A percentile compares a stretch with the other conserved stretches of the same genome.
phyloP scores from a whole-genome alignment of 495 filamentous ascomycete genomes.

The Penicillium lagena region DNA sequence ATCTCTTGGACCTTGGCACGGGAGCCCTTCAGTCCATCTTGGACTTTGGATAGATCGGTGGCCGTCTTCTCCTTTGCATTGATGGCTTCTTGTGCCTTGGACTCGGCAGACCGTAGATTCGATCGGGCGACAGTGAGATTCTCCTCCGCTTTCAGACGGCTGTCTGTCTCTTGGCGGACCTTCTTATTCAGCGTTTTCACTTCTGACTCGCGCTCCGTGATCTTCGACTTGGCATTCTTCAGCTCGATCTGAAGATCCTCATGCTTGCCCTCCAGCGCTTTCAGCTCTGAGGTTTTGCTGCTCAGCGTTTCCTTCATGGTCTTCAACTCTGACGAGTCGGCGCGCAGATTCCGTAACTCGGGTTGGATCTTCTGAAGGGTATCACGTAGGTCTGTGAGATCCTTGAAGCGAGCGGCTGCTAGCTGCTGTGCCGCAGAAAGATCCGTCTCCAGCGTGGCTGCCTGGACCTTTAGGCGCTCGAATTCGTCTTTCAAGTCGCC shows the following conservation, averaged over 20 bases:
- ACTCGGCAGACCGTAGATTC: constrained; percentile 67
- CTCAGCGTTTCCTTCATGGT: constrained; percentile 63
- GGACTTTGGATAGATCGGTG: constrained; percentile 60
- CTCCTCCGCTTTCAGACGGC: constrained; percentile 70
- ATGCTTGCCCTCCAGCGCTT: constrained; percentile 68
- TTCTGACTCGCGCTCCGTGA: constrained; percentile 68
- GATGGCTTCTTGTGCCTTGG: constrained; percentile 67
- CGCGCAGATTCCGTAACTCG: constrained; percentile 68
- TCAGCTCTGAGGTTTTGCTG: constrained; percentile 61
- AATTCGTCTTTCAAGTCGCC: constrained; percentile 62
- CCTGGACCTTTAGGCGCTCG: constrained; percentile 65
- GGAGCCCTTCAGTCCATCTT: constrained; percentile 61
- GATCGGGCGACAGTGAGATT: constrained; percentile 60
- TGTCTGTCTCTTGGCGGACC: constrained; percentile 65
- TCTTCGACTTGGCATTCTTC: constrained; percentile 56
- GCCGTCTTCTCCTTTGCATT: constrained; percentile 62
- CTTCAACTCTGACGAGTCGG: constrained; percentile 69
- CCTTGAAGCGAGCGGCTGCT: constrained; percentile 79
- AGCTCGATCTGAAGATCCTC: constrained; percentile 74
- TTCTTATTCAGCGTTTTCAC: constrained; percentile 70
- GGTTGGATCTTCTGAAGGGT: constrained; percentile 79
- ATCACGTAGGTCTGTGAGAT: constrained; percentile 70
- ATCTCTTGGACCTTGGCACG: constrained; percentile 59
- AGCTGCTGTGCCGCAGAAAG: constrained; percentile 80
- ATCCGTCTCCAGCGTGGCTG: constrained; percentile 69